A percentile compares a stretch with the other conserved stretches of the same genome.
These are phyloP conservation scores for Achaetomiella virescens DNA, from an alignment of 495 filamentous ascomycete genomes.

Conservation along the genomic window DNA sequence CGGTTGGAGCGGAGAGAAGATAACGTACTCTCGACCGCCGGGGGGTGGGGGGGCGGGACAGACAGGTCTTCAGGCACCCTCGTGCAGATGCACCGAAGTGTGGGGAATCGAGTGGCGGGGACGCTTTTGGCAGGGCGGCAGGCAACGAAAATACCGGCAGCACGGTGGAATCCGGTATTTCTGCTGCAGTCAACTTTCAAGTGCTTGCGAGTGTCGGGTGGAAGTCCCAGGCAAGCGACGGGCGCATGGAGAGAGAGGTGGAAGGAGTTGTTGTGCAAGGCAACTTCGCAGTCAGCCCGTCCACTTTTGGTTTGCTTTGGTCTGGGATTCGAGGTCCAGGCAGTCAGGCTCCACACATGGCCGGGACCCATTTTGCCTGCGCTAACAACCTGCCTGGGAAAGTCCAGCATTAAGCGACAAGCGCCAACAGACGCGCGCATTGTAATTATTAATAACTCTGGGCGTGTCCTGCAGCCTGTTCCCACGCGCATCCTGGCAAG, in stretches of 20 bases:
- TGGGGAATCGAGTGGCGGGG: constrained; percentile 6
- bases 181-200: no score
- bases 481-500: background rate
- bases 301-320: no score
- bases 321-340: constrained; percentile 1
- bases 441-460: no score
- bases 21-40: constrained; percentile 1
- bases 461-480: no score
- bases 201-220: no score
- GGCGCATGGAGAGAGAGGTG: no score
- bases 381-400: background rate
- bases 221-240: no score
- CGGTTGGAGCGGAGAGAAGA: background rate
- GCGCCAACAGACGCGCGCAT: constrained; percentile 5
- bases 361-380: no score
- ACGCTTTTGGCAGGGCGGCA: background rate
- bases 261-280: no score
- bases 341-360: constrained; percentile 7
- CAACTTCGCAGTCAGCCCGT: no score
- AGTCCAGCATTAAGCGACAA: background rate
- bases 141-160: no score
- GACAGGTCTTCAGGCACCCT: constrained; percentile 1
- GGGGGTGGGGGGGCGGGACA: background rate
- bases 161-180: no score
- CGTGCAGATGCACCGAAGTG: background rate